These are phyloP conservation scores for Boletus bicolor DNA, from an alignment of 768 basidiomycete genomes.

Conservation along the genomic window DNA sequence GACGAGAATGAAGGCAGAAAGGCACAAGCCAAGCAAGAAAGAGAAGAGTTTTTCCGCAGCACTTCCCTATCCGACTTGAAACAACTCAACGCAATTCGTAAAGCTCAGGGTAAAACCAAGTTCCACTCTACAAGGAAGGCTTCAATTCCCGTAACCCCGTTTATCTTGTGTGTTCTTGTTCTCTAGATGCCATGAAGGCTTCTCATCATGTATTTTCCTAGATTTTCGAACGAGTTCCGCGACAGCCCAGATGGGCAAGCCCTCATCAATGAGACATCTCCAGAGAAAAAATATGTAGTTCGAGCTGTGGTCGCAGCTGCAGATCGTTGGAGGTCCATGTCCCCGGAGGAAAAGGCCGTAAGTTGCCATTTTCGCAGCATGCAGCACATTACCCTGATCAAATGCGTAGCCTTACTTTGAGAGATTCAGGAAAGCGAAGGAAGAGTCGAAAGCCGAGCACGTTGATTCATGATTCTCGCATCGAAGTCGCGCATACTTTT, in stretches of 20 bases:
- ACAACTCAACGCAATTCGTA: conserved; percentile 34
- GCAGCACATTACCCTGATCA: not conserved
- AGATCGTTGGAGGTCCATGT: conserved; percentile 31
- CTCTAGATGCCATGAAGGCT: not conserved
- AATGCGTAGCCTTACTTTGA: conserved; percentile 21
- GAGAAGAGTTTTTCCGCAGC: conserved; percentile 29
- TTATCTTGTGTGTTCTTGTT: conserved; percentile 23
- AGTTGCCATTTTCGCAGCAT: not conserved
- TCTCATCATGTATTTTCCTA: conserved; percentile 1
- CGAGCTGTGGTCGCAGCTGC: conserved; percentile 18
- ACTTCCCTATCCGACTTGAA: conserved; percentile 19
- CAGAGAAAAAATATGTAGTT: not conserved
- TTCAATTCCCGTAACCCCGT: conserved; percentile 14
- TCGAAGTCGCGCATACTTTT: not conserved
- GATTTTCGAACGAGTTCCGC: conserved; percentile 24
- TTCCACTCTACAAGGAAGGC: not conserved
- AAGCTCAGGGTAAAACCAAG: conserved; percentile 24
- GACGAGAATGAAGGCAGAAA: conserved; percentile 20
- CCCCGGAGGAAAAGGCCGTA: conserved; percentile 32
- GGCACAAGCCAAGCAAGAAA: conserved; percentile 17
- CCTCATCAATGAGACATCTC: conserved; percentile 7
- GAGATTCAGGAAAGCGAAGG: conserved; percentile 12
- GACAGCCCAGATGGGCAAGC: conserved; percentile 12
- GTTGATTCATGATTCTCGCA: conserved; percentile 8
- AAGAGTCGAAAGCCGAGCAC: conserved; percentile 7